Base-by-base conservation (phyloP, 2,329 filamentous ascomycete genomes). In the Trichoderma brevicompactum region DNA sequence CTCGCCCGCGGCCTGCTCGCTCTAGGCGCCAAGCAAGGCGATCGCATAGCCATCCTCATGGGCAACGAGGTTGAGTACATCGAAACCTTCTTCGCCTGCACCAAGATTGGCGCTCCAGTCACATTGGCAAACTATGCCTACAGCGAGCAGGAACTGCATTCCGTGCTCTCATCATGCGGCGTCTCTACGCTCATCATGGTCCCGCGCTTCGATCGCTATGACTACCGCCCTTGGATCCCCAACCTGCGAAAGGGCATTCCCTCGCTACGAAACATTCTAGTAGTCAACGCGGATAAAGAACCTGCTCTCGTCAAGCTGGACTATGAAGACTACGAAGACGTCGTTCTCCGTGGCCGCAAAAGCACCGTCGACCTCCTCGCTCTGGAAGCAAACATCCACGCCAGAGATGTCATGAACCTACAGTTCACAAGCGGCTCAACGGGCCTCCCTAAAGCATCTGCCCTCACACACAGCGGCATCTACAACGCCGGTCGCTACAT, bases 61-160 rank as follows among this genome's bases (percentile, higher is more conserved):
- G 61, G 61, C 32, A 64, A 64, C n/a, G 50, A 54, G n/a, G 28
- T 55, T n/a, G 50, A 64, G 23, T 64, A 64, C 13, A 56, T 64
- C 1, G 61, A 56, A 2, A 19, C 50, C 1, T 64, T 40, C 13
- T 64, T 58, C 28, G 54, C 54, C 1, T 58, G 41, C 3, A 58
- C 54, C 15, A 58, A 58, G 41, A 40, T 58, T 13, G 54, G 54
- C 28, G 54, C 54, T 2, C 54, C 54, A 10, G 54, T 58, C 41
- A 58, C 54, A 1, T 5, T 58, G 10, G 54, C 54, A 17, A 58
- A 58, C 34, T 58, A 58, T 23, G 54, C 54, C 1, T 58, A 58
- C 6, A 58, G 41, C 41, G 50, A 56, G 1, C 50, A 28, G 19
- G 50, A 64, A 19, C 15, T 64, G 2, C 38, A 64, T 2, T 56